phyloP scores from a whole-genome alignment of 306 rosid species.

The Glycine latifolia region DNA sequence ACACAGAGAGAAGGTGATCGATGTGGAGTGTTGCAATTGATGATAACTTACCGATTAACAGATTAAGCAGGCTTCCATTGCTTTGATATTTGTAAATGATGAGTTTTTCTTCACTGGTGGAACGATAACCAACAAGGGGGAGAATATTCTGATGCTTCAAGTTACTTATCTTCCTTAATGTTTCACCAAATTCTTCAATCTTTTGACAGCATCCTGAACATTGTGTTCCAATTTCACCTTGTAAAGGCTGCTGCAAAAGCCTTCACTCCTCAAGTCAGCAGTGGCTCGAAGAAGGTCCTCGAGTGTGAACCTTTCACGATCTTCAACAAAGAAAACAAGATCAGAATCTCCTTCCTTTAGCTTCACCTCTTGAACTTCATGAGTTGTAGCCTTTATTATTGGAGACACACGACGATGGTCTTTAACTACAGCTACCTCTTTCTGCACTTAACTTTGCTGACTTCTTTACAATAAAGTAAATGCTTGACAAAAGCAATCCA shows the following conservation, averaged over 20 bases:
- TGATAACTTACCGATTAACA: constrained; percentile 60
- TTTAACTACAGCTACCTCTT: constrained; percentile 24
- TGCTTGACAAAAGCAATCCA: constrained; percentile 42
- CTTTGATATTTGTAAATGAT: constrained; percentile 74
- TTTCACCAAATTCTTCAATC: constrained; percentile 73
- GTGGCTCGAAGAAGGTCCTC: constrained; percentile 73
- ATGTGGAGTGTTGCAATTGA: not conserved
- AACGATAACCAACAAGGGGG: constrained; percentile 66
- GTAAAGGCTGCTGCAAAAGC: constrained; percentile 68
- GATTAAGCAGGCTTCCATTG: constrained; percentile 79
- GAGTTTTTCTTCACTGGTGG: constrained; percentile 67
- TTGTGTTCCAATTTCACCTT: constrained; percentile 65
- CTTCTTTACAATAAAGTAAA: constrained; percentile 51
- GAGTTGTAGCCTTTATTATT: constrained; percentile 4
- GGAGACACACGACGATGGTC: constrained; percentile 45
- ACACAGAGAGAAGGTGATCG: not conserved
- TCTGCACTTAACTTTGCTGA: constrained; percentile 28
- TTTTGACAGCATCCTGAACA: constrained; percentile 67
- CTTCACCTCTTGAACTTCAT: constrained; percentile 43
- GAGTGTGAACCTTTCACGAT: constrained; percentile 66
- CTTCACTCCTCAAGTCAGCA: constrained; percentile 67
- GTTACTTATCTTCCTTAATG: constrained; percentile 59
- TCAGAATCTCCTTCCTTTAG: constrained; percentile 44
- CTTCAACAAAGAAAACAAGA: constrained; percentile 77
- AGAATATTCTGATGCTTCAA: constrained; percentile 75